Evolutionary conservation across 2,329 filamentous ascomycete species (phyloP).

Genomic region (Pezicula radicicola): DNA sequence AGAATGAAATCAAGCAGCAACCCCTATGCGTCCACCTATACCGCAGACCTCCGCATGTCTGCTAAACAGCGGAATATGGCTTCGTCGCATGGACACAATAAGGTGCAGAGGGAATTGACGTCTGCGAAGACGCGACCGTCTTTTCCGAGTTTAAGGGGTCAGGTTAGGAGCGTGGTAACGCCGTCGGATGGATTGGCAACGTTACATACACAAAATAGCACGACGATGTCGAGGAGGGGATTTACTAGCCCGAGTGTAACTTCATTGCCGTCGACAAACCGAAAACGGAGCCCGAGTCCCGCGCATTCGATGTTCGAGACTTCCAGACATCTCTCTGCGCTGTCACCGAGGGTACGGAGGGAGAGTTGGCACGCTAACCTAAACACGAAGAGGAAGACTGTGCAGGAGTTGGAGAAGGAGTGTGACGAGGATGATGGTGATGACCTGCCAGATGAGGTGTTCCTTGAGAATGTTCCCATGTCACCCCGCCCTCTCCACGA

Average conservation of each 20-base stretch:
- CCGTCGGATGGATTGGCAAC: slow-evolving; percentile 23
- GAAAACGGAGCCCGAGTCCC: slow-evolving; percentile 27
- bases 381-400: slow-evolving; percentile 67
- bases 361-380: slow-evolving; percentile 67
- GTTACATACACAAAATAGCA: slow-evolving; percentile 18
- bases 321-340: slow-evolving; percentile 16
- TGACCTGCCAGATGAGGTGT: slow-evolving; percentile 73
- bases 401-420: slow-evolving; percentile 70
- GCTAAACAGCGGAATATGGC: slow-evolving; percentile 22
- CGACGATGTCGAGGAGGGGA: slow-evolving; percentile 13
- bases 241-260: slow-evolving; percentile 20
- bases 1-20: slow-evolving; percentile 20
- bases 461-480: slow-evolving; percentile 79
- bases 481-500: slow-evolving; percentile 65
- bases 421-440: slow-evolving; percentile 75
- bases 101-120: slow-evolving; percentile 27
- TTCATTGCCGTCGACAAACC: slow-evolving; percentile 18
- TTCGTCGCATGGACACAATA: slow-evolving; percentile 14
- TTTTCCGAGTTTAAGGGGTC: slow-evolving; percentile 21
- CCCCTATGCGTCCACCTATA: slow-evolving; percentile 23
- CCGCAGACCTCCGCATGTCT: slow-evolving; percentile 18
- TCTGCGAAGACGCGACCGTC: slow-evolving; percentile 14
- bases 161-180: slow-evolving; percentile 18
- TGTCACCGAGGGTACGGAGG: slow-evolving; percentile 18
- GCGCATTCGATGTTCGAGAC: slow-evolving; percentile 10